These are phyloP conservation scores for Darksidea phi DNA, from an alignment of 495 filamentous ascomycete genomes.

Conservation along the genomic window DNA sequence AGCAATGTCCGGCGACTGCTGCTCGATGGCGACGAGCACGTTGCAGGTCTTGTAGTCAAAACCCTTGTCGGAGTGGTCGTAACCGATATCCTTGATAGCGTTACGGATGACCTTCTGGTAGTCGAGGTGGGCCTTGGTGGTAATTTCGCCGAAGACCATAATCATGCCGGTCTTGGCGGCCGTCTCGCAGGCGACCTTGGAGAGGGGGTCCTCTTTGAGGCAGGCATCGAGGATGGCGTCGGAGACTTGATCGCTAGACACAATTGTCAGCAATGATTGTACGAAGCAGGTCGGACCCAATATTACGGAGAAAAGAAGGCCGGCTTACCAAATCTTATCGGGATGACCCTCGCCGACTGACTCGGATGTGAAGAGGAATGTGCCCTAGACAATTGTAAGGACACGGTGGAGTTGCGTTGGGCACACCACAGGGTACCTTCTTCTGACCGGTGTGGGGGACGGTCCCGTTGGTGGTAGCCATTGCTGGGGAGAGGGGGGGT, in stretches of 20 bases:
- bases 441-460: conserved; percentile 56
- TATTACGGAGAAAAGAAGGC: not conserved
- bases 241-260: conserved; percentile 82
- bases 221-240: conserved; percentile 99
- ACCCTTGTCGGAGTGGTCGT: conserved; percentile 93
- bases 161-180: conserved; percentile 99
- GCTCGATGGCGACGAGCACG: conserved; percentile 96
- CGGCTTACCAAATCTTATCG: conserved; percentile 84
- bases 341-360: conserved; percentile 97
- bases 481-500: conserved; percentile 13
- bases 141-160: conserved; percentile 99
- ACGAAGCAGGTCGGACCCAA: no score
- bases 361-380: conserved; percentile 99
- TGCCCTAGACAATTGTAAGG: conserved; percentile 48
- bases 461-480: conserved; percentile 24
- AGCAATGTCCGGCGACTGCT: conserved; percentile 98
- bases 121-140: conserved; percentile 89
- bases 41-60: conserved; percentile 99
- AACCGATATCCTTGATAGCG: conserved; percentile 97
- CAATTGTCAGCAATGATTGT: conserved; percentile 21
- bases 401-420: not conserved
- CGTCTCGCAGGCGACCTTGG: conserved; percentile 98
- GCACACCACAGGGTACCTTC: conserved; percentile 18
- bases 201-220: conserved; percentile 86
- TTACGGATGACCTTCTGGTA: conserved; percentile 97